Conservation (phyloP, 768 basidiomycete genomes). For the Cubamyces sp. region DNA sequence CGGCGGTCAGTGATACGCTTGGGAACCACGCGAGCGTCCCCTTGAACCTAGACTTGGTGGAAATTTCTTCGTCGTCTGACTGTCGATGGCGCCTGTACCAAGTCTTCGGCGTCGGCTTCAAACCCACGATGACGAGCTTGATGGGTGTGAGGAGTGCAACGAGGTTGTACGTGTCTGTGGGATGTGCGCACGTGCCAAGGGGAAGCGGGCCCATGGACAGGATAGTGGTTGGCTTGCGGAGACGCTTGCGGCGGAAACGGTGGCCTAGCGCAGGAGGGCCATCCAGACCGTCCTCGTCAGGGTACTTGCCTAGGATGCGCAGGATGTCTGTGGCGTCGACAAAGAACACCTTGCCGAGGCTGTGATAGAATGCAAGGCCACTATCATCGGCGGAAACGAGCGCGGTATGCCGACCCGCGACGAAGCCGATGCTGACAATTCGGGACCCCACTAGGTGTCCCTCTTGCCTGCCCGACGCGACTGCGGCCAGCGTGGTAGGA, state of each 20-base stretch:
- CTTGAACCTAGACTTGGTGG: conserved; percentile 50
- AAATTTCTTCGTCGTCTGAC: conserved; percentile 48
- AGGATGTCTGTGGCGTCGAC: conserved; percentile 94
- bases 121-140: conserved; percentile 90
- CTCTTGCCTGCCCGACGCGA: conserved; percentile 80
- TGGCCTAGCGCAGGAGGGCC: conserved; percentile 28
- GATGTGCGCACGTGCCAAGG: conserved; percentile 70
- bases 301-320: conserved; percentile 91
- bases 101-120: conserved; percentile 90
- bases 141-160: conserved; percentile 86
- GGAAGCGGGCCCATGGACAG: conserved; percentile 84
- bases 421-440: conserved; percentile 83
- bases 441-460: conserved; percentile 82
- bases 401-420: conserved; percentile 91
- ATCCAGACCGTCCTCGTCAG: conserved; percentile 47
- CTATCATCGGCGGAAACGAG: conserved; percentile 88
- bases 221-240: conserved; percentile 60
- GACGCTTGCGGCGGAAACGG: conserved; percentile 49
- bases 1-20: conserved; percentile 44
- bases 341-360: conserved; percentile 90
- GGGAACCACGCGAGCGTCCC: conserved; percentile 87
- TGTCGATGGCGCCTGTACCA: conserved; percentile 81
- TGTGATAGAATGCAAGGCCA: conserved; percentile 95
- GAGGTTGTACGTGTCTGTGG: conserved; percentile 79
- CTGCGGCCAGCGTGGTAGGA: conserved; percentile 68